Base-by-base conservation (phyloP, 805 yeast species). In the Ogataea henricii region DNA sequence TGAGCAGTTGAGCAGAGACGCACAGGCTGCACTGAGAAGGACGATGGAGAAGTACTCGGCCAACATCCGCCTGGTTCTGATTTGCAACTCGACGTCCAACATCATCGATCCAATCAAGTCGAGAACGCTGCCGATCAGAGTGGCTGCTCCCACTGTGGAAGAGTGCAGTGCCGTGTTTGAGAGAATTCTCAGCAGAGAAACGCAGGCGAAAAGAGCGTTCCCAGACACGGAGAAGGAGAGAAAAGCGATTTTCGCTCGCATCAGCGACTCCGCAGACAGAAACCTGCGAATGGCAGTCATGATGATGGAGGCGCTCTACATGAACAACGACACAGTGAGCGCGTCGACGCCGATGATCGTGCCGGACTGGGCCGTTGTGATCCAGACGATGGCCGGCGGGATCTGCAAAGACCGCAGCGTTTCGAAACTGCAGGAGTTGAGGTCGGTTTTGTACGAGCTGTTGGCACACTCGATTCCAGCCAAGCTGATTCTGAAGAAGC, bases 1-100 rank as follows among this genome's bases (percentile, higher is more conserved):
- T 0, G 96, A 91, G 54, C 80, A 89, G 6, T 73, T 91, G 52
- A 84, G 90, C 17, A 79, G 96, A 67, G 97, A 91, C 65, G 97
- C 97, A 0, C 97, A 91, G 64, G 96, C 97, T 3, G 97, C 97
- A 0, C 71, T 91, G 52, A 82, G 97, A 77, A 79, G 97, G 68
- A 91, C 97, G 0, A 91, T 91, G 96, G 97, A 91, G 64, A 91
- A 89, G 64, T 91, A 89, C 67, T 88, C 97, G 1, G 77, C 85
- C 20, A 91, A 89, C 62, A 82, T 94, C 56, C 79, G 99, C 51
- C 72, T 94, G 53, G 79, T 94, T 29, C 71, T 94, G 71, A 76
- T 94, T 17, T 88, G 96, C 57, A 92, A 89, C 63, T 81, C 97
- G 2, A 88, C 96, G 21, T 88, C 96, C 18, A 88, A 87, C 54